A percentile compares a stretch with the other conserved stretches of the same genome.
These are phyloP conservation scores for Lactifluus piperatus DNA, from an alignment of 768 basidiomycete species.

Conservation along the genomic window DNA sequence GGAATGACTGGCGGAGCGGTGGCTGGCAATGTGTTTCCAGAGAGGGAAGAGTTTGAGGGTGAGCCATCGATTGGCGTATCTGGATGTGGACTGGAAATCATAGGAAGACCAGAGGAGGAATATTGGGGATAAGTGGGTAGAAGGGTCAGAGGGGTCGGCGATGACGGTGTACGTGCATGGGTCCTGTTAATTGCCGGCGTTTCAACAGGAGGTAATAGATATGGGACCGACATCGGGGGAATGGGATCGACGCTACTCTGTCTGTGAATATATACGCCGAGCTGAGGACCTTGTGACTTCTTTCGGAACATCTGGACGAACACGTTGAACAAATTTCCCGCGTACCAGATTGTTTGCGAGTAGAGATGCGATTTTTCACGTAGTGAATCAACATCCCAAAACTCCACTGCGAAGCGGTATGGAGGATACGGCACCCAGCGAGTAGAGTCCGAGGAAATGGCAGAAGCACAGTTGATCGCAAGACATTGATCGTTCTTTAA, in stretches of 20 bases:
- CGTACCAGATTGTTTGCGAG: conserved; percentile 84
- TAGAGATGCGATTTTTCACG: conserved; percentile 80
- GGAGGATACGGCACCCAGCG: conserved; percentile 72
- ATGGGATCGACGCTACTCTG: conserved; percentile 76
- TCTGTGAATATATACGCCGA: conserved; percentile 85
- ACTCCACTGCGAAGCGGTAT: conserved; percentile 80
- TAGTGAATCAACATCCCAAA: conserved; percentile 76
- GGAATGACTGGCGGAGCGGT: conserved; percentile 43
- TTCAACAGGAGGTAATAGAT: background rate
- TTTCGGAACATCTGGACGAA: conserved; percentile 85
- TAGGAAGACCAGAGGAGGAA: conserved; percentile 16
- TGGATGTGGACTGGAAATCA: conserved; percentile 10
- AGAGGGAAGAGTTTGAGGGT: conserved; percentile 13
- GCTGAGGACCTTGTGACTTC: conserved; percentile 52
- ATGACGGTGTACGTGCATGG: conserved; percentile 1
- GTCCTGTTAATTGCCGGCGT: background rate
- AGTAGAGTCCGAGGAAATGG: conserved; percentile 35
- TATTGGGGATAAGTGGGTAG: conserved; percentile 11
- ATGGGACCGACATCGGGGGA: conserved; percentile 58
- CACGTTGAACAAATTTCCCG: conserved; percentile 79
- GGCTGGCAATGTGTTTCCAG: conserved; percentile 28
- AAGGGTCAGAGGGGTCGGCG: background rate
- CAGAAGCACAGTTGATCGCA: conserved; percentile 34
- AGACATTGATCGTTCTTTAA: conserved; percentile 40
- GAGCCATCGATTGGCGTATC: conserved; percentile 16